Evolutionary conservation across 2,329 filamentous ascomycete genomes (phyloP).

Genomic region (Dryadomyces quercus-mongolicae): DNA sequence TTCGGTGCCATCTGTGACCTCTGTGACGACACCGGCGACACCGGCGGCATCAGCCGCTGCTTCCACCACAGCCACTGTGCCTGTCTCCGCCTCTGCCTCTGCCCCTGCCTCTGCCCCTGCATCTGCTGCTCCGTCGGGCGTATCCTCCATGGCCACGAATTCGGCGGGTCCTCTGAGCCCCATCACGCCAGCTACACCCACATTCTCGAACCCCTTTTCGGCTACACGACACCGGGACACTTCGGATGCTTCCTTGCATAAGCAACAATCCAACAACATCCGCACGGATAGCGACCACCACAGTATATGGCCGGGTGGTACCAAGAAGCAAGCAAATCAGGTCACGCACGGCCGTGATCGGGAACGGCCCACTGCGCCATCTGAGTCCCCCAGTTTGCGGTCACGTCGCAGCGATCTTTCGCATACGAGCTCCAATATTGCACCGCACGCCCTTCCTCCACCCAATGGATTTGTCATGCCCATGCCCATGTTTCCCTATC

Average conservation of each 20-base stretch:
- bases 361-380: slow-evolving; percentile 40
- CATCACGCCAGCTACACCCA: slow-evolving; percentile 40
- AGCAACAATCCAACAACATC: neutral
- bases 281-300: slow-evolving; percentile 15
- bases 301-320: slow-evolving; percentile 21
- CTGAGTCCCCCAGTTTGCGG: slow-evolving; percentile 47
- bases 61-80: neutral
- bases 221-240: slow-evolving; percentile 11
- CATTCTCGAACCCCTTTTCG: slow-evolving; percentile 41
- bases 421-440: slow-evolving; percentile 12
- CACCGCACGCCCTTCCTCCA: slow-evolving; percentile 5
- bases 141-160: slow-evolving; percentile 23
- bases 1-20: no score
- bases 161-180: slow-evolving; percentile 29
- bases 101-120: neutral
- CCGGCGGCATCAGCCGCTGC: neutral
- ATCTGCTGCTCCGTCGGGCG: neutral
- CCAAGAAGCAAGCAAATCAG: slow-evolving; percentile 22
- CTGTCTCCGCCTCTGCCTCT: neutral
- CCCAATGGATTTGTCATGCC: slow-evolving; percentile 6
- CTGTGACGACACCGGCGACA: neutral
- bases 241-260: neutral
- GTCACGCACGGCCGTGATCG: slow-evolving; percentile 37
- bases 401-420: slow-evolving; percentile 53
- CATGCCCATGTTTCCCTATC: slow-evolving; percentile 10